Percentiles rank a stretch among this genome's conserved stretches.
phyloP scores from a whole-genome alignment of 1,284 basidiomycete genomes.

The Ceratobasidium theobromae region DNA sequence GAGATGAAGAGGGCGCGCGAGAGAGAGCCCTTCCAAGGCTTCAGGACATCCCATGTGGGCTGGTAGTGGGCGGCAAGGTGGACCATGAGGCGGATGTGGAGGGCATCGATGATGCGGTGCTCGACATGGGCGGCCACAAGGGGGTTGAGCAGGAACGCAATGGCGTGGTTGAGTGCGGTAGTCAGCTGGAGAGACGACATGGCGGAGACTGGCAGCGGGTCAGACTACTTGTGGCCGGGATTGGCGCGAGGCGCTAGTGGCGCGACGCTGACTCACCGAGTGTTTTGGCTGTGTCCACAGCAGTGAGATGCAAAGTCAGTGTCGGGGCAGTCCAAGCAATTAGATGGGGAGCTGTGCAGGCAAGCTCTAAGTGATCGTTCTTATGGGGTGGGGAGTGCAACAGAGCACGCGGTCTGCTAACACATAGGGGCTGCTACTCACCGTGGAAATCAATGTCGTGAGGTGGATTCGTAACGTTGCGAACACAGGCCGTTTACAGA shows the following conservation, averaged over 20 bases:
- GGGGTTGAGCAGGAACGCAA: slow-evolving; percentile 34
- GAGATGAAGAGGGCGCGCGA: slow-evolving; percentile 23
- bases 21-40: slow-evolving; percentile 19
- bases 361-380: no score
- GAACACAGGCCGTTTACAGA: neutral
- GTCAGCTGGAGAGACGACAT: slow-evolving; percentile 30
- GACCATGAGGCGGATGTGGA: slow-evolving; percentile 37
- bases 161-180: slow-evolving; percentile 34
- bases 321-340: no score
- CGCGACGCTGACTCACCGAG: neutral
- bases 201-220: neutral
- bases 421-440: neutral
- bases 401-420: neutral
- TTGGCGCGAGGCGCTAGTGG: slow-evolving; percentile 31
- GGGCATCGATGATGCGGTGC: slow-evolving; percentile 33
- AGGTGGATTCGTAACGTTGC: slow-evolving; percentile 15
- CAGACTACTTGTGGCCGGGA: slow-evolving; percentile 18
- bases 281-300: neutral
- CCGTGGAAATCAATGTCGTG: slow-evolving; percentile 23
- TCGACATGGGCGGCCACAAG: slow-evolving; percentile 32
- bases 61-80: slow-evolving; percentile 35
- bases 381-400: no score
- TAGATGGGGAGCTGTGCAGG: neutral
- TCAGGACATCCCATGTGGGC: slow-evolving; percentile 29
- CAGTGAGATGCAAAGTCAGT: no score